Base-by-base conservation (phyloP, 2,329 filamentous ascomycete genomes). In the Didymella lethalis region DNA sequence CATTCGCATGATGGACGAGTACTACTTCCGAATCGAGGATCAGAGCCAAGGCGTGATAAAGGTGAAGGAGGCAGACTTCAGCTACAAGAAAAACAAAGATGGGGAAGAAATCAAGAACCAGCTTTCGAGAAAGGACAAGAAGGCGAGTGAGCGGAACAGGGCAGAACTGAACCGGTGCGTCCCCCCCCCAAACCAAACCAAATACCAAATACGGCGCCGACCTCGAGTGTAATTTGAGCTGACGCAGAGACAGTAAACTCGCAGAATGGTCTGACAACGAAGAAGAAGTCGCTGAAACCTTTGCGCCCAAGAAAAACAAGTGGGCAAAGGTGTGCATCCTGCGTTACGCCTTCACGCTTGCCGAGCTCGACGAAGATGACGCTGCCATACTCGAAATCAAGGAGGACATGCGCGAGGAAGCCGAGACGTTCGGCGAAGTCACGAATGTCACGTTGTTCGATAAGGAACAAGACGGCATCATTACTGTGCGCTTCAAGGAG, bases 231-330 rank as follows among this genome's bases (percentile, higher is more conserved):
- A 7, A 16, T 10, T 7, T 7, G 5, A 32, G 20, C 65, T 69
- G 54, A 71, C 28, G 14, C 0, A 6, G 10, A 14, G 28, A 54
- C 70, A 94, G 92, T 48, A 93, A 94, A 79, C 86, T 98, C 32
- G 90, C 93, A 3, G 93, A 98, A 77, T 99, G 95, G 95, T 91
- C 92, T 71, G 94, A 97, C 71, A 93, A 98, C 74, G 85, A 89
- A 26, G 85, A 82, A 1, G 77, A 82, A 25, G 70, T 87, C 25
- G 52, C 65, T 28, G 64, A 72, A 34, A 53, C 64, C 0, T 73
- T 67, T 43, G 70, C 70, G 0, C 83, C 84, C n/a, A 83, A 87
- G 41, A 84, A 82, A 8, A 83, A 77, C 63, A 81, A 81, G 70
- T 90, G 86, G 79, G 91, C 93, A 69, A 96, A 93, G 75, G 83